Conservation (phyloP, 495 filamentous ascomycete genomes). For the Parmelia sp. region DNA sequence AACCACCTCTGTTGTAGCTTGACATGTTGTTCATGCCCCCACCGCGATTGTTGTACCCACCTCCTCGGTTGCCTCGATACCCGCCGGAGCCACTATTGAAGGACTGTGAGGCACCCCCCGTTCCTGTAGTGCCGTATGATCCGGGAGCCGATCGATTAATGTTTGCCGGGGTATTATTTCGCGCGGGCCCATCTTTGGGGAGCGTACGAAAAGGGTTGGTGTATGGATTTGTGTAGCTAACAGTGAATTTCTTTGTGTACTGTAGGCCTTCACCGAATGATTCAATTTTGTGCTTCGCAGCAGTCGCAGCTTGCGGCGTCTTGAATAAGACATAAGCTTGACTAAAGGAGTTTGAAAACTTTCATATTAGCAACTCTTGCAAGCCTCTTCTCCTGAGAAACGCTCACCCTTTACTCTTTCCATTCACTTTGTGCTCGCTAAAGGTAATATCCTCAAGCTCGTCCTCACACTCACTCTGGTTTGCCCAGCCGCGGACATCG, state of each 20-base stretch:
- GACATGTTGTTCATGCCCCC: slow-evolving; percentile 45
- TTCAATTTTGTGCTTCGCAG: slow-evolving; percentile 78
- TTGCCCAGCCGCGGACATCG: slow-evolving; percentile 83
- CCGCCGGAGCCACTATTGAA: slow-evolving; percentile 36
- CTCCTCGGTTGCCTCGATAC: slow-evolving; percentile 45
- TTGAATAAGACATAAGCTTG: slow-evolving; percentile 88
- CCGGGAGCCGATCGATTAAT: slow-evolving; percentile 28
- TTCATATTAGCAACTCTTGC: slow-evolving; percentile 13
- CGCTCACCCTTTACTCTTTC: slow-evolving; percentile 91
- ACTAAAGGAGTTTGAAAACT: slow-evolving; percentile 38
- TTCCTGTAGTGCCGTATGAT: slow-evolving; percentile 28
- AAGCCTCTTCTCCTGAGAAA: neutral
- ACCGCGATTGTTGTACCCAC: slow-evolving; percentile 45
- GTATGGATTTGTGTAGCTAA: slow-evolving; percentile 68
- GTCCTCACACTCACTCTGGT: slow-evolving; percentile 65
- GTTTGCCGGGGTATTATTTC: slow-evolving; percentile 55
- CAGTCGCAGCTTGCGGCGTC: slow-evolving; percentile 77
- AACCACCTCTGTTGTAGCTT: slow-evolving; percentile 46
- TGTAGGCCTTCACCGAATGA: slow-evolving; percentile 47
- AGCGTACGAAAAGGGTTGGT: slow-evolving; percentile 85
- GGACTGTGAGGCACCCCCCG: slow-evolving; percentile 31
- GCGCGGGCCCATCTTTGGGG: slow-evolving; percentile 80
- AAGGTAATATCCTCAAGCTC: slow-evolving; percentile 92
- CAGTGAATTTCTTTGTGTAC: slow-evolving; percentile 58
- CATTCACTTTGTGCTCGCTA: slow-evolving; percentile 97